Evolutionary conservation across 352 stramenopile species (phyloP), one percentile per base, ranked within the genome.

Genomic region (Pythium grandisporangium): DNA sequence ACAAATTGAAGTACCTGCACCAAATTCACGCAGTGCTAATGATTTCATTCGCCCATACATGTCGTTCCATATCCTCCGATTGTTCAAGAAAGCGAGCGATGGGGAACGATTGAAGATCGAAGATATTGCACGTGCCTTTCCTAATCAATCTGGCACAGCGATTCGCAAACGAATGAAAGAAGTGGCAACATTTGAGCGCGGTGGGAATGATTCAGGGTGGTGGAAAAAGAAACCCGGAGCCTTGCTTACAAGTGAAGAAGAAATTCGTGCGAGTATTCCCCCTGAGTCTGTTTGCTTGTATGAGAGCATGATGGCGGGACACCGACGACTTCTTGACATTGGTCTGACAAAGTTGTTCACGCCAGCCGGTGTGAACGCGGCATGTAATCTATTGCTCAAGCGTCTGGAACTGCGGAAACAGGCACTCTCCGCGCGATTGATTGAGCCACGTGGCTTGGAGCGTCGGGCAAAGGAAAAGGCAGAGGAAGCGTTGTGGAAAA

Each of bases 141-240:
- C 75, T 0, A 88, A 84, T 48, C 71, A 88, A 30, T 85, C 72
- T 13, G 61, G 66, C 21, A 91, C 78, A 17, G 75, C 78, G 30
- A 88, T 88, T 35, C 71, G 77, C n/a, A 91, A 88, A 48, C 74
- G 75, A 6, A 88, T 91, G 74, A 86, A 88, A 46, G 75, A 90
- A 52, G 70, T 90, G 16, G 79, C 76, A 20, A 93, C 72, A 4
- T 93, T 93, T 42, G 76, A 93, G 42, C 74, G 76, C 39, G 76
- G 76, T 47, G 80, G 80, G 37, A 87, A 84, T 38, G 77, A 88
- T 38, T 84, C 72, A 1, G 76, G 80, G 3, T 90, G 68, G 74
- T 93, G 80, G 80, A 87, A 84, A 37, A 89, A 85, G 51, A 89
- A 89, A 33, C 45, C 70, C 6, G 48, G 59, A 13, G 70, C 62